Percentiles rank a stretch among this genome's conserved stretches.
These are phyloP conservation scores for Leccinum sublutescens DNA, from an alignment of 768 basidiomycete species.

Conservation along the genomic window DNA sequence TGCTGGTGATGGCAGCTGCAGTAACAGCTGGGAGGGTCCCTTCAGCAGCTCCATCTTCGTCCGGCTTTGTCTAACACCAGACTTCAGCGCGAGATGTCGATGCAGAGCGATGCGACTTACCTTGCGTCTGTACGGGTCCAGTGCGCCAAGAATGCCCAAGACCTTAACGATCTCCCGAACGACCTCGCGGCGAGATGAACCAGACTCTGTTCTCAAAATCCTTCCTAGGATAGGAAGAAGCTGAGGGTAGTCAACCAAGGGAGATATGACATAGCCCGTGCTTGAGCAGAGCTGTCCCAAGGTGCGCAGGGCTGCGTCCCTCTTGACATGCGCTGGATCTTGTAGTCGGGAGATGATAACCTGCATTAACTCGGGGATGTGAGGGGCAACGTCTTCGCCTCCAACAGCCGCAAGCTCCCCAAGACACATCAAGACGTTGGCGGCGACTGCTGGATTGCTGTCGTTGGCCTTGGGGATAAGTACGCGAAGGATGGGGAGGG, in stretches of 20 bases:
- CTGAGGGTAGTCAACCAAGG: conserved; percentile 88
- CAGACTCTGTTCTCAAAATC: conserved; percentile 80
- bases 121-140: conserved; percentile 95
- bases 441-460: conserved; percentile 80
- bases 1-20: conserved; percentile 67
- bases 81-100: conserved; percentile 6
- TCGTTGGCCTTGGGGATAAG: conserved; percentile 89
- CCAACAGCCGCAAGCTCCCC: conserved; percentile 93
- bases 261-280: conserved; percentile 91
- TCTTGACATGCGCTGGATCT: conserved; percentile 85
- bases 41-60: conserved; percentile 61
- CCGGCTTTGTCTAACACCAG: conserved; percentile 49
- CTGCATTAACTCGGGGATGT: conserved; percentile 85
- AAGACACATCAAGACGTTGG: conserved; percentile 90
- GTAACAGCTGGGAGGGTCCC: conserved; percentile 59
- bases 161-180: conserved; percentile 94
- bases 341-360: conserved; percentile 86
- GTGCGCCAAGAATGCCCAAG: conserved; percentile 90
- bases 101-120: conserved; percentile 39
- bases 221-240: conserved; percentile 82
- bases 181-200: conserved; percentile 78
- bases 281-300: conserved; percentile 95
- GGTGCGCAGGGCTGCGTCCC: conserved; percentile 92
- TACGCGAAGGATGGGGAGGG: conserved; percentile 90
- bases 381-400: conserved; percentile 83